A percentile compares a stretch with the other conserved stretches of the same genome.
Evolutionary conservation across 495 filamentous ascomycete genomes (phyloP).

Genomic region (Penicillium chermesinum): DNA sequence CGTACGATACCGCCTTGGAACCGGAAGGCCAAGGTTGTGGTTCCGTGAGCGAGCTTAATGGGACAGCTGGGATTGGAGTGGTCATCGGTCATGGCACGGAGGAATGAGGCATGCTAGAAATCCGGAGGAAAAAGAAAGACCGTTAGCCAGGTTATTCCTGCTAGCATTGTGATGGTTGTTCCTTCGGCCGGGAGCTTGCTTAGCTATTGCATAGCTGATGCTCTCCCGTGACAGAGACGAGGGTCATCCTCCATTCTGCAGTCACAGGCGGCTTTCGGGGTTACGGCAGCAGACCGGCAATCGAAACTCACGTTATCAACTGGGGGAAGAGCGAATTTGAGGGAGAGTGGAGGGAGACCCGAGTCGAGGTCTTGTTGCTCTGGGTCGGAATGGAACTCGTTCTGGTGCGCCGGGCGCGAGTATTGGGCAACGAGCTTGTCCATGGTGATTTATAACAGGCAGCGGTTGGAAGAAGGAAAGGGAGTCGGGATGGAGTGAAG

Average conservation of each 20-base stretch:
- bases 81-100: conserved; percentile 96
- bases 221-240: not conserved
- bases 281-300: not conserved
- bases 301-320: conserved; percentile 78
- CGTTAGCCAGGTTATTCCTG: conserved; percentile 2
- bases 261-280: too few relatives aligned
- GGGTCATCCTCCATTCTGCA: not conserved
- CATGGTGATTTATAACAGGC: conserved; percentile 51
- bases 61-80: conserved; percentile 91
- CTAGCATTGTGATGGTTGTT: not conserved
- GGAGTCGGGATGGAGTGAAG: conserved; percentile 8
- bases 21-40: conserved; percentile 95
- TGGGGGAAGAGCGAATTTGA: conserved; percentile 93
- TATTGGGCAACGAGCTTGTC: conserved; percentile 91
- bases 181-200: not conserved
- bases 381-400: conserved; percentile 66
- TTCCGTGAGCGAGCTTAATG: conserved; percentile 99
- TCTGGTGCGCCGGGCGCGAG: conserved; percentile 64
- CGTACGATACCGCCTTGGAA: conserved; percentile 89
- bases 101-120: conserved; percentile 77
- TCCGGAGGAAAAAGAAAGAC: not conserved
- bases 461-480: conserved; percentile 2
- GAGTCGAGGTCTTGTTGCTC: conserved; percentile 69
- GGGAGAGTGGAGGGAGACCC: conserved; percentile 64
- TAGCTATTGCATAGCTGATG: not conserved